Base-by-base conservation (phyloP, 768 basidiomycete genomes). In the Sistotremastrum niveocremeum region DNA sequence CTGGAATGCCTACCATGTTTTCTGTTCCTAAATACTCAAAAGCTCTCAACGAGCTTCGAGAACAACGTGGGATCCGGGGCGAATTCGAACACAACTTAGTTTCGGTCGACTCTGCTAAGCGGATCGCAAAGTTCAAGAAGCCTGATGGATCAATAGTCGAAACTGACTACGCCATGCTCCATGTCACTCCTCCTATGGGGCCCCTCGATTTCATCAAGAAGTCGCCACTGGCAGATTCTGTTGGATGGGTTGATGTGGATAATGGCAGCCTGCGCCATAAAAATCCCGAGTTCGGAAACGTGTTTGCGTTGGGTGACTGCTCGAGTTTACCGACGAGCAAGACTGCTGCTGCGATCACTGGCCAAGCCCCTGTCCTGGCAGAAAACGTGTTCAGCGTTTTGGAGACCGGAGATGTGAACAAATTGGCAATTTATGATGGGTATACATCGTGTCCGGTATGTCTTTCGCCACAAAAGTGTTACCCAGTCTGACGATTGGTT, bases 1-100 rank as follows among this genome's bases (percentile, higher is more conserved):
- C 83, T 32, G 91, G 89, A 50, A 84, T 81, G 84, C 89, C 90
- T 11, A 74, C 83, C 39, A 98, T 99, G 93, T 98, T 99, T 66
- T 76, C 79, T 54, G 93, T 95, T 46, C 90, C 91, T 57, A 93
- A 98, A 62, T 99, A 98, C 65, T 82, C 87, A 3, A 84, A 93
- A 51, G 87, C 82, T 4, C 70, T 98, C 40, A 72, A 95, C 40
- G 66, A 69, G 12, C 68, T 98, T 46, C 78, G 94, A 39, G 57
- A 80, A 37, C 64, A 85, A 56, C 84, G 94, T 40, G 80, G 81
- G 48, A 73, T 98, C 47, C 79, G 74, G n/a, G 90, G 74, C 0
- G 62, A 73, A 49, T 95, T 98, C 65, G 72, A 73, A 51, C 83
- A 86, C 64, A 85, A 97, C 59, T 76, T 99, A 46, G 67, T 81